These are phyloP conservation scores for Solanum clarkiae DNA, from an alignment of 257 asterid species.

Conservation along the genomic window DNA sequence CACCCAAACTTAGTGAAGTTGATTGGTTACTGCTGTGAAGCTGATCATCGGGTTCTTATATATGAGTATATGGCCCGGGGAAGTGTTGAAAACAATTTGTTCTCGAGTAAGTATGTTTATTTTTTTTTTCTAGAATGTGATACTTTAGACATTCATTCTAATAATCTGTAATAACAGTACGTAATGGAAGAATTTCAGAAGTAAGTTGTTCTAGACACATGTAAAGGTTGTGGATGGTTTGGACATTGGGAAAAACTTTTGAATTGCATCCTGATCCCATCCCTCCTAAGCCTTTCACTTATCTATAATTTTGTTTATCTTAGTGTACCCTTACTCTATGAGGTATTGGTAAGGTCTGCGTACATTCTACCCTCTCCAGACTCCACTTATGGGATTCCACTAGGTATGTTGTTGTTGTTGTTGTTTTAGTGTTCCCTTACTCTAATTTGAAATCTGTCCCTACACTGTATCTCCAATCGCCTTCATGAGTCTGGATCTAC, in stretches of 20 bases:
- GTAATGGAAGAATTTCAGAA: not conserved
- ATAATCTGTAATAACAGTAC: not conserved
- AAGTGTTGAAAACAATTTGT: conserved; percentile 63
- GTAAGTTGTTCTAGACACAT: not conserved
- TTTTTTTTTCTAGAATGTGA: not conserved
- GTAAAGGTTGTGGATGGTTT: not conserved
- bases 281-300: not conserved
- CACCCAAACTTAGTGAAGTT: conserved; percentile 76
- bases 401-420: no score
- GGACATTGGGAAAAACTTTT: not conserved
- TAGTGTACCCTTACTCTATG: not conserved
- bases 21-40: conserved; percentile 72
- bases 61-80: conserved; percentile 72
- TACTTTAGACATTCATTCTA: not conserved
- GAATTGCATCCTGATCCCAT: not conserved
- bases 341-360: no score
- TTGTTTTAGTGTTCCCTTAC: not conserved
- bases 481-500: not conserved
- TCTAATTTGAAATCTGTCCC: not conserved
- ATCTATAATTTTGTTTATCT: not conserved
- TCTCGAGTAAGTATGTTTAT: conserved; percentile 40
- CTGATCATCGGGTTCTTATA: conserved; percentile 56
- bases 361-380: no score
- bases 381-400: no score
- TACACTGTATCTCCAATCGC: not conserved